Base-by-base conservation (phyloP, 164 flowering plant genomes). In the Aristolochia fimbriata region DNA sequence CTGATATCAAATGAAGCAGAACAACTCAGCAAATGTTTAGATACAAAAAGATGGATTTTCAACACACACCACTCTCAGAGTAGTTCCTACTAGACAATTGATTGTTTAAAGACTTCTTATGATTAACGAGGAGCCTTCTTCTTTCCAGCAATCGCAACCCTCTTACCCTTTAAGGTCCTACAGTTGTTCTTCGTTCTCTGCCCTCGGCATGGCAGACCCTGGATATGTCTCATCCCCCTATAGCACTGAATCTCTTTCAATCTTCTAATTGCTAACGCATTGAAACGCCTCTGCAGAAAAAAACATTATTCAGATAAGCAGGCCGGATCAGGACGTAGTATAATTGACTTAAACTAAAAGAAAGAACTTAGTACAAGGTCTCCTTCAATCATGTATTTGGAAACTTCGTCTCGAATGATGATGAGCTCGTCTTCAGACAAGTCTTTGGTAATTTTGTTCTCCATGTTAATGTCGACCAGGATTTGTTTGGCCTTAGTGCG, bases 211-310 rank as follows among this genome's bases (percentile, higher is more conserved):
- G 99, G 99, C 77, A 93, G 71, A 16, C 99, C 96, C 61, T 78
- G 80, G 58, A 82, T 81, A 59, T 93, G 99, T 64, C 97, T 63
- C 2, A 79, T 57, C 16, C 99, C 99, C 73, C 99, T 69, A 65
- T 93, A 90, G 74, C 97, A 88, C 65, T 84, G 92, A 59, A 93
- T 88, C 67, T 93, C 97, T 79, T 82, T 93, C 87, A 93, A 65
- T 69, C 96, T 86, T 77, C 81, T 75, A 61, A 93, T 93, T 4
- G 68, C 68, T 1, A 85, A 73, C 0, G 85, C 91, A 79, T 80
- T 86, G 75, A 88, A 88, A 51, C 96, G 81, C 80, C 91, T 86
- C 99, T 93, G 81, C 22, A 19, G 49, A 37, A 54, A 13, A 61
- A 66, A 47, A 48, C 37, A 12, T n/a, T 47, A 49, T 11, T 49